phyloP scores from a whole-genome alignment of 495 filamentous ascomycete genomes.

The Hyaloscypha variabilis region DNA sequence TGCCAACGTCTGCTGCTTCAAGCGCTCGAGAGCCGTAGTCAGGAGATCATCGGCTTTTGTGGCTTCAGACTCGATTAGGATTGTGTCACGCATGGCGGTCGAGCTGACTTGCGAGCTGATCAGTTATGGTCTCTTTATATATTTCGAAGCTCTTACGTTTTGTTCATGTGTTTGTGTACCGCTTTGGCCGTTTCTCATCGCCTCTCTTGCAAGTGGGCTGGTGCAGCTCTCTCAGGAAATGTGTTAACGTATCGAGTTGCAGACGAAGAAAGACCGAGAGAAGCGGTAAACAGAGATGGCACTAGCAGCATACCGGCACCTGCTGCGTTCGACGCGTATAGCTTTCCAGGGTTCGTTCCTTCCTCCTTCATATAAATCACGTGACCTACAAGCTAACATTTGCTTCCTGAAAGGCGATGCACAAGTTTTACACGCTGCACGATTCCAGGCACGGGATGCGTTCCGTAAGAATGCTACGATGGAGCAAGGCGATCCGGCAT shows the following conservation, averaged over 20 bases:
- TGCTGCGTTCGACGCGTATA: conserved; percentile 79
- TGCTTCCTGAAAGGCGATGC: conserved; percentile 53
- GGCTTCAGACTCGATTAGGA: too few relatives aligned
- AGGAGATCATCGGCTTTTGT: too few relatives aligned
- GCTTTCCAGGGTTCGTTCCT: conserved; percentile 74
- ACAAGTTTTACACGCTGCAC: conserved; percentile 68
- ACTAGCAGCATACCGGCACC: conserved; percentile 75
- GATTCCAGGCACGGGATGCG: conserved; percentile 62
- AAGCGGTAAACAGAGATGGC: conserved; percentile 51
- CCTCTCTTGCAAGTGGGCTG: neutral
- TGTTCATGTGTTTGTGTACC: too few relatives aligned
- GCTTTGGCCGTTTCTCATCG: too few relatives aligned
- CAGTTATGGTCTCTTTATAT: too few relatives aligned
- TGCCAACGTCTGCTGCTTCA: too few relatives aligned
- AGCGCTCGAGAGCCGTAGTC: too few relatives aligned
- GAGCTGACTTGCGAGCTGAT: too few relatives aligned
- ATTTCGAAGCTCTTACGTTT: too few relatives aligned
- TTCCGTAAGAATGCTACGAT: conserved; percentile 70
- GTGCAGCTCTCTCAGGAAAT: neutral
- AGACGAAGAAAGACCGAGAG: neutral
- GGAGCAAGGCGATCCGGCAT: conserved; percentile 51
- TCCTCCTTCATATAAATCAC: neutral
- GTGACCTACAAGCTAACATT: neutral
- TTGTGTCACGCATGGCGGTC: too few relatives aligned
- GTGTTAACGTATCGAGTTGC: neutral